These are phyloP conservation scores for Aspergillus affinis DNA, from an alignment of 495 filamentous ascomycete genomes.

Conservation along the genomic window DNA sequence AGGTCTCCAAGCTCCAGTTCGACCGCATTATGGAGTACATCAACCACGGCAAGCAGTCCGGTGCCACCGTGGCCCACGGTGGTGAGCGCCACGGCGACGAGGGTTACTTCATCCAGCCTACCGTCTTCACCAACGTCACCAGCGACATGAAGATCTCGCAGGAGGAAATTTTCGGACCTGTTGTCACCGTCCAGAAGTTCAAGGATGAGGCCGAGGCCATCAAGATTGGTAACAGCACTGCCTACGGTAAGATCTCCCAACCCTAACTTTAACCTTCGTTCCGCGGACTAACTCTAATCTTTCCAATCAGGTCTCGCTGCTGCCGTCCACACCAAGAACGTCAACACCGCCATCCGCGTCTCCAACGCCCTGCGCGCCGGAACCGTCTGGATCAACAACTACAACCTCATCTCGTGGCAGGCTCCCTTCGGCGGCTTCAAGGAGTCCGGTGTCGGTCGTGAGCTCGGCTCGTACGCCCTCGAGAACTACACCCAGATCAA, in stretches of 20 bases:
- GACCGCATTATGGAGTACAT: conserved; percentile 99
- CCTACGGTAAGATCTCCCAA: conserved; percentile 51
- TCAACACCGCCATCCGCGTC: conserved; percentile 91
- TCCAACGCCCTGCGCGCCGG: conserved; percentile 79
- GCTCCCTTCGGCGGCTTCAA: conserved; percentile 92
- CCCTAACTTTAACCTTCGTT: not conserved
- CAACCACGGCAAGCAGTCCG: conserved; percentile 79
- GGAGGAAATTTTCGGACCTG: conserved; percentile 98
- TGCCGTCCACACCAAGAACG: conserved; percentile 87
- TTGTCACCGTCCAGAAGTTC: conserved; percentile 93
- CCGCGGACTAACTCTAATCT: conserved; percentile 10
- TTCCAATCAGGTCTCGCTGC: conserved; percentile 70
- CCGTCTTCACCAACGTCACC: conserved; percentile 89
- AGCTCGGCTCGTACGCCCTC: conserved; percentile 89
- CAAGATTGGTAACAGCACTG: conserved; percentile 75
- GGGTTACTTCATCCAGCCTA: conserved; percentile 98
- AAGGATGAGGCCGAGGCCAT: conserved; percentile 83
- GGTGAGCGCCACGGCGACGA: conserved; percentile 85
- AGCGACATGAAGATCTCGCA: conserved; percentile 96
- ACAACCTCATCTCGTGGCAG: conserved; percentile 83
- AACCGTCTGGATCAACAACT: conserved; percentile 95
- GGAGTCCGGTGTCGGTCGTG: conserved; percentile 89
- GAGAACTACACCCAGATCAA: conserved; percentile 89
- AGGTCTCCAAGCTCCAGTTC: conserved; percentile 92
- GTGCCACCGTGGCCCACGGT: conserved; percentile 81